These are phyloP conservation scores for Aspergillus tubingensis DNA, from an alignment of 2,329 filamentous ascomycete species.

Conservation along the genomic window DNA sequence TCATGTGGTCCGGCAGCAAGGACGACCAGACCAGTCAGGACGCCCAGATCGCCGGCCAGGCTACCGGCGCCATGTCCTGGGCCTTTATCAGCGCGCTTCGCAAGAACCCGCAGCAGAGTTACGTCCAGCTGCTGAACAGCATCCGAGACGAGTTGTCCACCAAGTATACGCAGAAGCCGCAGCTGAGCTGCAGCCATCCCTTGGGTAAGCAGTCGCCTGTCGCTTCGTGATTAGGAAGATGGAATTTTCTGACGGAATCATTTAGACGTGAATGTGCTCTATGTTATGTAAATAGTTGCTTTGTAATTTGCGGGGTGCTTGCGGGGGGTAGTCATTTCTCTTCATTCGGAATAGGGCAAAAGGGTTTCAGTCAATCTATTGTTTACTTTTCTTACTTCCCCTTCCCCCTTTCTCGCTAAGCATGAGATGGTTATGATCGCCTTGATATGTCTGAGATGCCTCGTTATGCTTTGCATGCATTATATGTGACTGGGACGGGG, in stretches of 20 bases:
- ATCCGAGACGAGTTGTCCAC: constrained; percentile 84
- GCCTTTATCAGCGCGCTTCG: constrained; percentile 90
- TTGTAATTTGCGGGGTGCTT: background rate
- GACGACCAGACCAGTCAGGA: constrained; percentile 95
- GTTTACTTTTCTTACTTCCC: background rate
- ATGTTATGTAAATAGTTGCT: constrained; percentile 60
- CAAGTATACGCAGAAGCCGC: constrained; percentile 93
- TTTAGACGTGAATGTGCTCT: constrained; percentile 65
- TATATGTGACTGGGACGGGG: background rate
- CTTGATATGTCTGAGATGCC: background rate
- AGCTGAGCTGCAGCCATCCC: constrained; percentile 93
- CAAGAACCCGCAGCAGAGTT: constrained; percentile 93
- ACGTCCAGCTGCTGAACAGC: constrained; percentile 92
- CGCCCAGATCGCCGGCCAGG: constrained; percentile 81
- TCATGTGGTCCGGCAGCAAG: constrained; percentile 98
- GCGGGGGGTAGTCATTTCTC: background rate
- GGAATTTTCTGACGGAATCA: constrained; percentile 19
- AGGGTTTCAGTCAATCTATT: background rate
- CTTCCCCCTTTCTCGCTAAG: background rate
- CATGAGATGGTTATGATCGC: background rate
- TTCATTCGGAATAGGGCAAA: background rate
- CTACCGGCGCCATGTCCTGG: constrained; percentile 97
- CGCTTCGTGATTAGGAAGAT: constrained; percentile 2
- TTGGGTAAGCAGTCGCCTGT: constrained; percentile 66
- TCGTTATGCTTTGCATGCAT: background rate